phyloP scores from a whole-genome alignment of 768 basidiomycete genomes.

The Psilocybe subaeruginosa region DNA sequence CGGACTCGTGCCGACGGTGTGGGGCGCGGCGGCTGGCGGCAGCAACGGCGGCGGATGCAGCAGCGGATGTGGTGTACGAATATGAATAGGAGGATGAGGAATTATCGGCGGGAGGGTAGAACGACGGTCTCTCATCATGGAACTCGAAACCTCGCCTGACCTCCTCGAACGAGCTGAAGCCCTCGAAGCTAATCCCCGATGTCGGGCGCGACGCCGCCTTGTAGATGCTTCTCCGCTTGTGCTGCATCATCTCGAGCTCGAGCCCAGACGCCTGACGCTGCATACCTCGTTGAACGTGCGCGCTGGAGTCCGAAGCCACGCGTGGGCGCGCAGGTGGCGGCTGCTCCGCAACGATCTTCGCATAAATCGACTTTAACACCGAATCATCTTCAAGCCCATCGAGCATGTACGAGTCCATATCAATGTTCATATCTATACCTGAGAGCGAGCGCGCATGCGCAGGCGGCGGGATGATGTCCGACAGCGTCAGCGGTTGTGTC shows the following conservation, averaged over 20 bases:
- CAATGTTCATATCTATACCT: neutral
- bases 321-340: conserved; percentile 39
- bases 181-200: conserved; percentile 68
- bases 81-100: neutral
- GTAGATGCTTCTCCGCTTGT: conserved; percentile 28
- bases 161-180: conserved; percentile 77
- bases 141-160: conserved; percentile 83
- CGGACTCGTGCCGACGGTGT: conserved; percentile 57
- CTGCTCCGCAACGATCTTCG: conserved; percentile 38
- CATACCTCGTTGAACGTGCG: neutral
- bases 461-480: conserved; percentile 76
- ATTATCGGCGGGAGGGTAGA: conserved; percentile 54
- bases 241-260: neutral
- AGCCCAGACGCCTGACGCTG: neutral
- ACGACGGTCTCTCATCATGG: conserved; percentile 58
- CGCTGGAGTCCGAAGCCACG: conserved; percentile 47
- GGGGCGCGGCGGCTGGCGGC: conserved; percentile 31
- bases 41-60: neutral
- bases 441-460: conserved; percentile 37
- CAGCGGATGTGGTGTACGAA: neutral
- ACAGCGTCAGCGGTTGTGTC: conserved; percentile 55
- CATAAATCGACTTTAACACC: conserved; percentile 57
- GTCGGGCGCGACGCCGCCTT: conserved; percentile 38
- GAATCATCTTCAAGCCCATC: conserved; percentile 50
- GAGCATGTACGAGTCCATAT: conserved; percentile 32